Evolutionary conservation across 2,329 filamentous ascomycete genomes (phyloP).

Genomic region (Ophiobolus disseminans): DNA sequence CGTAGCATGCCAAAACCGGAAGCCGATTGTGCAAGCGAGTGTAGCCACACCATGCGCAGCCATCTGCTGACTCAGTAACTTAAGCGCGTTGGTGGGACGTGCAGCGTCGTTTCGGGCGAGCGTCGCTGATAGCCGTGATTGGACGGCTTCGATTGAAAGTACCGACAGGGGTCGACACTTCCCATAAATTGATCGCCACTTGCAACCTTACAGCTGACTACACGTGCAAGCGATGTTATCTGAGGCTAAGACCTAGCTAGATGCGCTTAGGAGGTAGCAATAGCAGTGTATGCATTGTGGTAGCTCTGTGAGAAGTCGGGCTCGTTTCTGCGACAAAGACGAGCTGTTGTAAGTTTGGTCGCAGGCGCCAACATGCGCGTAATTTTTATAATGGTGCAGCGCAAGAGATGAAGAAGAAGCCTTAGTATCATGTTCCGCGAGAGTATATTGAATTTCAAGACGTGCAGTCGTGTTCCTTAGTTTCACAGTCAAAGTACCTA

Average conservation of each 20-base stretch:
- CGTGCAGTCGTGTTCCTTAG: background rate
- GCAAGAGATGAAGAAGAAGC: background rate
- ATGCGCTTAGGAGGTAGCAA: background rate
- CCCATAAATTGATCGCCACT: too few species aligned
- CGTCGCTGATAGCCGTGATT: too few species aligned
- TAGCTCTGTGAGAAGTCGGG: background rate
- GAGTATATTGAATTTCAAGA: background rate
- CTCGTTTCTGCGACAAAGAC: conserved; percentile 1
- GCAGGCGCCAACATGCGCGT: background rate
- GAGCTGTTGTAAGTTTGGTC: background rate
- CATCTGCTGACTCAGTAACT: too few species aligned
- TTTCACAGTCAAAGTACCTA: conserved; percentile 3
- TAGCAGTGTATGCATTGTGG: background rate
- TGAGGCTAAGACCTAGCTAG: background rate
- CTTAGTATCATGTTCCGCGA: background rate
- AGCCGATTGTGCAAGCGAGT: too few species aligned
- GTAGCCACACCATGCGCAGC: too few species aligned
- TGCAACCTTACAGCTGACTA: too few species aligned
- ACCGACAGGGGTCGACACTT: too few species aligned
- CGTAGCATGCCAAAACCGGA: too few species aligned
- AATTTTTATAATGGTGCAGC: background rate
- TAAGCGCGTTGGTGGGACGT: too few species aligned
- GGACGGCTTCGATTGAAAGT: too few species aligned
- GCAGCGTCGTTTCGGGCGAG: too few species aligned
- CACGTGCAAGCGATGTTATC: too few species aligned